These are phyloP conservation scores for Baorangia bicolor DNA, from an alignment of 768 basidiomycete species.

Conservation along the genomic window DNA sequence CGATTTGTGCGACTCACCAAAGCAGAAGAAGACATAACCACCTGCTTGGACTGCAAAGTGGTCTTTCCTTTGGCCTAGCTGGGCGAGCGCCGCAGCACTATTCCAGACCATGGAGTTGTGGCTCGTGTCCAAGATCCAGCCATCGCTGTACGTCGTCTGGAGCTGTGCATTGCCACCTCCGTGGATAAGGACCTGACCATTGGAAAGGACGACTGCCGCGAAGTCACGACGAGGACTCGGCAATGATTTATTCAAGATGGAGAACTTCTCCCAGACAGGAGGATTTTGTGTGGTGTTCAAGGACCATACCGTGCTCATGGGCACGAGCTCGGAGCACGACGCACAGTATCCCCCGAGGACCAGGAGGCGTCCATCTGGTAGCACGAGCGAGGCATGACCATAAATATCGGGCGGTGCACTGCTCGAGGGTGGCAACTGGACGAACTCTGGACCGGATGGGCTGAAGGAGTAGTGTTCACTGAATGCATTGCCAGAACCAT, in stretches of 20 bases:
- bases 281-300: conserved; percentile 54
- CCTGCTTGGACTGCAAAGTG: conserved; percentile 69
- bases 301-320: conserved; percentile 60
- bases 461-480: conserved; percentile 65
- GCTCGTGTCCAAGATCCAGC: conserved; percentile 66
- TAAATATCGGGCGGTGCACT: conserved; percentile 65
- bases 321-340: conserved; percentile 46
- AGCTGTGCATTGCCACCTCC: conserved; percentile 68
- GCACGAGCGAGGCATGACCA: conserved; percentile 71
- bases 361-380: conserved; percentile 66
- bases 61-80: conserved; percentile 65
- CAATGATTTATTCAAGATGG: conserved; percentile 39
- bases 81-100: conserved; percentile 47
- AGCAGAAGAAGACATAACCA: conserved; percentile 68
- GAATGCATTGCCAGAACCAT: conserved; percentile 67
- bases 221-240: conserved; percentile 66
- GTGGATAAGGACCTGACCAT: conserved; percentile 65
- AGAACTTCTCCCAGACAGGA: conserved; percentile 49
- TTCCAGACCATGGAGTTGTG: conserved; percentile 62
- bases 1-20: conserved; percentile 51
- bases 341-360: conserved; percentile 72
- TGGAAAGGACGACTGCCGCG: conserved; percentile 49
- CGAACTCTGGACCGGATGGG: conserved; percentile 50
- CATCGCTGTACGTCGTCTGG: conserved; percentile 58
- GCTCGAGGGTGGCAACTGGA: conserved; percentile 45